Percentiles rank a stretch among this genome's conserved stretches.
These are phyloP conservation scores for Paralagenidium karlingii DNA, from an alignment of 352 stramenopile genomes.

Conservation along the genomic window DNA sequence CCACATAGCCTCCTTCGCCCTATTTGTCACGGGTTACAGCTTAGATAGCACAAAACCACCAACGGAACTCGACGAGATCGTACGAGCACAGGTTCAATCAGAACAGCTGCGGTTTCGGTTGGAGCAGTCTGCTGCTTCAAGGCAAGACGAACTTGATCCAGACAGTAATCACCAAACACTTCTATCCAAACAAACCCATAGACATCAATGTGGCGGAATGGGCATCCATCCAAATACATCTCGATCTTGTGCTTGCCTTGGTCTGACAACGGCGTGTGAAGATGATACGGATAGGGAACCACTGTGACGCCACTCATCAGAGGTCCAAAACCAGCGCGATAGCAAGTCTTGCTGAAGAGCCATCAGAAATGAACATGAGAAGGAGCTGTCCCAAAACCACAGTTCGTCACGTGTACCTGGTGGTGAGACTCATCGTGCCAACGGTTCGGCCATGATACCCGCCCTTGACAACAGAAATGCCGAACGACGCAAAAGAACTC, in stretches of 20 bases:
- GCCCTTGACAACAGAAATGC: conserved; percentile 15
- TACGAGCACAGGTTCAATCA: conserved; percentile 85
- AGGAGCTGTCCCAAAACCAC: neutral
- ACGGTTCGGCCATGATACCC: conserved; percentile 88
- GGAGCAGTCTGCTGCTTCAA: conserved; percentile 86
- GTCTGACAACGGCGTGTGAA: conserved; percentile 75
- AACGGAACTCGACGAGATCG: neutral
- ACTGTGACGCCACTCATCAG: conserved; percentile 75
- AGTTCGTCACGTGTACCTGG: no score
- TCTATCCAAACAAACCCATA: neutral
- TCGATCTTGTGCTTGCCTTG: conserved; percentile 30
- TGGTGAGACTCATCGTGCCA: conserved; percentile 88
- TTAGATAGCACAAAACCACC: conserved; percentile 1
- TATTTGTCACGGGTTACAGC: conserved; percentile 1
- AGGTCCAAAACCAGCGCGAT: conserved; percentile 78
- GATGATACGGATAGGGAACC: conserved; percentile 80
- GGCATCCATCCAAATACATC: no score
- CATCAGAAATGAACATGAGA: neutral
- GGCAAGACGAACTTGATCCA: conserved; percentile 76
- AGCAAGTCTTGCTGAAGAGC: conserved; percentile 85
- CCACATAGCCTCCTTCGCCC: conserved; percentile 89
- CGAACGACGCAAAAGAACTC: neutral
- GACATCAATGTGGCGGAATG: no score
- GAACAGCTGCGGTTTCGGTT: conserved; percentile 78
- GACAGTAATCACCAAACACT: conserved; percentile 33